Percentiles rank a stretch among this genome's conserved stretches.
These are phyloP conservation scores for Nephelium lappaceum DNA, from an alignment of 345 rosid species.

Conservation along the genomic window DNA sequence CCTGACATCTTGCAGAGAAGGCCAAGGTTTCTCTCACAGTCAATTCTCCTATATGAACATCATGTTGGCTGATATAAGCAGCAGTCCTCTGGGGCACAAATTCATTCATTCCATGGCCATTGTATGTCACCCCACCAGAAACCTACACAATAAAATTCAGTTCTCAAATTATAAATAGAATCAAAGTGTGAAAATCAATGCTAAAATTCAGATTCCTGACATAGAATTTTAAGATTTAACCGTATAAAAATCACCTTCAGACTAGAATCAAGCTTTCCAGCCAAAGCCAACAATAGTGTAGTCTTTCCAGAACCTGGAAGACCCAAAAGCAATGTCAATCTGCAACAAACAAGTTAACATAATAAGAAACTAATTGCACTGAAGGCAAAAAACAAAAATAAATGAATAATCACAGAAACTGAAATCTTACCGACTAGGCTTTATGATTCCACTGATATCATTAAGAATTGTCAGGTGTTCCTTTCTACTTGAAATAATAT, in stretches of 20 bases:
- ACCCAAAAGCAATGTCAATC: constrained; percentile 80
- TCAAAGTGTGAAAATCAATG: too few relatives aligned
- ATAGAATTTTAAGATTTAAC: too few relatives aligned
- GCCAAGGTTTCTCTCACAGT: constrained; percentile 88
- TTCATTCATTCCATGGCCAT: constrained; percentile 48
- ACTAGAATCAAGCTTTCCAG: constrained; percentile 67
- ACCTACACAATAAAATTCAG: constrained; percentile 23
- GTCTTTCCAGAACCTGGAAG: constrained; percentile 93
- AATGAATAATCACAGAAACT: neutral
- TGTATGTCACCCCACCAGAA: constrained; percentile 52
- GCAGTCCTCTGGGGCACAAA: constrained; percentile 55
- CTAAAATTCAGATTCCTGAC: too few relatives aligned
- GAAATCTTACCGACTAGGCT: constrained; percentile 59
- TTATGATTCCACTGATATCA: constrained; percentile 69
- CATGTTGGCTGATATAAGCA: constrained; percentile 75
- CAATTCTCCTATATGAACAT: constrained; percentile 78
- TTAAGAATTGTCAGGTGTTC: constrained; percentile 59
- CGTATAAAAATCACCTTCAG: constrained; percentile 49
- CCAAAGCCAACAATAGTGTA: constrained; percentile 71
- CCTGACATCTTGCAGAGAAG: constrained; percentile 84
- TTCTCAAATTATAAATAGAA: too few relatives aligned
- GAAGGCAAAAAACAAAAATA: neutral
- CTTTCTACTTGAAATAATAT: constrained; percentile 52
- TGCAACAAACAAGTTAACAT: constrained; percentile 22
- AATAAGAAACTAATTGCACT: neutral